These are phyloP conservation scores for Nemania bipapillata DNA, from an alignment of 2,329 filamentous ascomycete species.

Conservation along the genomic window DNA sequence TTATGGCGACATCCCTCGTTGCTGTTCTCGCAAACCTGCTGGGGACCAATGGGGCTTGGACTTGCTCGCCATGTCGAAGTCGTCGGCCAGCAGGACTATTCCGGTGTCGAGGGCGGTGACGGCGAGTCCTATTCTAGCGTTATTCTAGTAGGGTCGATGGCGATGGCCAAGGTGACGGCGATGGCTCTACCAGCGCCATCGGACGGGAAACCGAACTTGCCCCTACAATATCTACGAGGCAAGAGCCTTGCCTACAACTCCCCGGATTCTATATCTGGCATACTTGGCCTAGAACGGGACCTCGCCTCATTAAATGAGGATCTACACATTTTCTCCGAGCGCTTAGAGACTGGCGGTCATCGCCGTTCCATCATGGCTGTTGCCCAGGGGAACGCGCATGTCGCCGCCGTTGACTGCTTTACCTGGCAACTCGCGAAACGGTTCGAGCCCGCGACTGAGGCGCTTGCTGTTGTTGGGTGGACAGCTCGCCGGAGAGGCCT, in stretches of 20 bases:
- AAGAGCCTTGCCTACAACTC: slow-evolving; percentile 35
- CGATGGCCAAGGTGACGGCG: too few relatives aligned
- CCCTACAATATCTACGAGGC: slow-evolving; percentile 22
- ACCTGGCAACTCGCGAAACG: slow-evolving; percentile 36
- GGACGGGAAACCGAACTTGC: slow-evolving; percentile 20
- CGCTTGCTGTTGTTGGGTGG: slow-evolving; percentile 34
- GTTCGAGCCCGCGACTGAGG: slow-evolving; percentile 21
- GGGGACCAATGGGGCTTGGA: slow-evolving; percentile 33
- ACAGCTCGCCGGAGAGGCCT: slow-evolving; percentile 30
- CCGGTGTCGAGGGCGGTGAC: slow-evolving; percentile 27
- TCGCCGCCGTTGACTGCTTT: slow-evolving; percentile 35
- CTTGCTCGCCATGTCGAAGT: slow-evolving; percentile 29
- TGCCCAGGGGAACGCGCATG: slow-evolving; percentile 26
- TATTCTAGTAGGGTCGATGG: slow-evolving; percentile 24
- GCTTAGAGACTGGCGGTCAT: slow-evolving; percentile 32
- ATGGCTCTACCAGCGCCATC: slow-evolving; percentile 14
- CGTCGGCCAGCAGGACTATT: slow-evolving; percentile 36
- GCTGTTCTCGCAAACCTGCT: slow-evolving; percentile 33
- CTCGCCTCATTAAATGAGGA: slow-evolving; percentile 22
- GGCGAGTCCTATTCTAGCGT: slow-evolving; percentile 33
- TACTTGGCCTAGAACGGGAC: slow-evolving; percentile 26
- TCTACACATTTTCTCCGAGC: slow-evolving; percentile 25
- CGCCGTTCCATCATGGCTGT: slow-evolving; percentile 32
- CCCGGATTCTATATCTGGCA: slow-evolving; percentile 34
- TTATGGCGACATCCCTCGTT: slow-evolving; percentile 35